A percentile compares a stretch with the other conserved stretches of the same genome.
phyloP scores from a whole-genome alignment of 2,329 filamentous ascomycete species.

The Fusarium sp. region DNA sequence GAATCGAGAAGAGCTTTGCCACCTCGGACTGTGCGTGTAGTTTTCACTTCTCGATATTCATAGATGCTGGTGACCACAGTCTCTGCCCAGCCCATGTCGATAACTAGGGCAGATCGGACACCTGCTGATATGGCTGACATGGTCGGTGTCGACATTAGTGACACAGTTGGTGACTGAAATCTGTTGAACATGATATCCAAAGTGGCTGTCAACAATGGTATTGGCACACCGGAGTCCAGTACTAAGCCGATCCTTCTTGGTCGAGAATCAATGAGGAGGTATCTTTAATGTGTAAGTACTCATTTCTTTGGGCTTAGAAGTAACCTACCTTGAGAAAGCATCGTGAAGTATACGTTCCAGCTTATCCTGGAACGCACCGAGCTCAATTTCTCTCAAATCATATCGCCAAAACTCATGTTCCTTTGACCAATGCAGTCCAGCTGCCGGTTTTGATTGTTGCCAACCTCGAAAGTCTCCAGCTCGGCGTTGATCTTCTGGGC shows the following conservation, averaged over 20 bases:
- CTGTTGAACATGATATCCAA: slow-evolving; percentile 83
- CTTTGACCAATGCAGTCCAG: slow-evolving; percentile 68
- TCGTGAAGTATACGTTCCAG: slow-evolving; percentile 85
- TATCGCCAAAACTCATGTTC: slow-evolving; percentile 81
- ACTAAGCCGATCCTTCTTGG: slow-evolving; percentile 79
- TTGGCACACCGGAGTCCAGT: slow-evolving; percentile 80
- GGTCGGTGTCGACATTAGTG: slow-evolving; percentile 80
- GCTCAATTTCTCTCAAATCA: slow-evolving; percentile 77
- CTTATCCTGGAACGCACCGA: slow-evolving; percentile 86
- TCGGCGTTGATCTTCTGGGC: slow-evolving; percentile 79
- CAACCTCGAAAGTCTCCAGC: slow-evolving; percentile 84
- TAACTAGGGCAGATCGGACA: slow-evolving; percentile 82
- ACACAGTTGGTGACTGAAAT: slow-evolving; percentile 83
- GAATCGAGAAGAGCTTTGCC: slow-evolving; percentile 77
- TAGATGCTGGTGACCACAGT: slow-evolving; percentile 87
- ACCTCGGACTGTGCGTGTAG: slow-evolving; percentile 76
- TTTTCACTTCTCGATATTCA: slow-evolving; percentile 85
- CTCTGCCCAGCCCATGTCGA: slow-evolving; percentile 94
- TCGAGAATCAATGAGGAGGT: slow-evolving; percentile 77
- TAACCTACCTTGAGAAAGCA: slow-evolving; percentile 77
- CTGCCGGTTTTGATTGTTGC: slow-evolving; percentile 61
- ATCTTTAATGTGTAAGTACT: slow-evolving; percentile 54
- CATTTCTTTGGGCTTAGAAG: background rate
- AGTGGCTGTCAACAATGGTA: slow-evolving; percentile 79
- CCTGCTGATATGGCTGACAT: slow-evolving; percentile 83